phyloP scores from a whole-genome alignment of 106 monocot genomes.

The Chionographis japonica region DNA sequence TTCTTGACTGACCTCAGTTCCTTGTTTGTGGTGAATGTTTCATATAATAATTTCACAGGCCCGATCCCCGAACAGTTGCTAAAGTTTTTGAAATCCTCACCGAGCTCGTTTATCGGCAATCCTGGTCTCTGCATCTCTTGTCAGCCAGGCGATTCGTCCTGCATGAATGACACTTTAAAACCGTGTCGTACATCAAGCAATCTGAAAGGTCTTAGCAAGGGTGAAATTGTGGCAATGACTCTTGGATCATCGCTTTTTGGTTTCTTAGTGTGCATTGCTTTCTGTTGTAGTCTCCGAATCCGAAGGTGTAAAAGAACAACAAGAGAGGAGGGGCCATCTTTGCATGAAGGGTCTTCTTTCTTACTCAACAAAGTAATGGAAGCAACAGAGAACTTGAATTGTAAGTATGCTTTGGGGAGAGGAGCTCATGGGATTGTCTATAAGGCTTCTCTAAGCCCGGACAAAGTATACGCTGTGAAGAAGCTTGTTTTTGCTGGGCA shows the following conservation, averaged over 20 bases:
- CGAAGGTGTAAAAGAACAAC: slow-evolving; percentile 12
- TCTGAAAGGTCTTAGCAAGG: slow-evolving; percentile 17
- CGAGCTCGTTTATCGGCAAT: slow-evolving; percentile 68
- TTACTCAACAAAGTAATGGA: slow-evolving; percentile 67
- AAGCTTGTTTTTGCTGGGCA: slow-evolving; percentile 34
- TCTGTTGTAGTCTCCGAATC: slow-evolving; percentile 16
- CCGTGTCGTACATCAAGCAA: slow-evolving; percentile 26
- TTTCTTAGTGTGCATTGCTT: slow-evolving; percentile 31
- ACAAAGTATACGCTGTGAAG: slow-evolving; percentile 74
- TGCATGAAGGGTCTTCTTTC: slow-evolving; percentile 64
- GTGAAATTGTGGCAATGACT: slow-evolving; percentile 27
- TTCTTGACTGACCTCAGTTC: slow-evolving; percentile 32
- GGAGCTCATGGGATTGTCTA: slow-evolving; percentile 90
- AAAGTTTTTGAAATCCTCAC: slow-evolving; percentile 41
- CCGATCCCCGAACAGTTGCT: slow-evolving; percentile 41
- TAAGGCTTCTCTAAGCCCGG: slow-evolving; percentile 51
- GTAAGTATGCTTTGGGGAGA: slow-evolving; percentile 56
- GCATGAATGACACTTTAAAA: slow-evolving; percentile 22
- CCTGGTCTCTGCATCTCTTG: slow-evolving; percentile 60
- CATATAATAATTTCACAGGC: slow-evolving; percentile 67
- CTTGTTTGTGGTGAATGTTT: slow-evolving; percentile 54
- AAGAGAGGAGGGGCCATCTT: slow-evolving; percentile 10
- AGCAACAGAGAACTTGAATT: slow-evolving; percentile 75
- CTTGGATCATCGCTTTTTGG: slow-evolving; percentile 32
- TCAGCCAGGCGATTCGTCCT: slow-evolving; percentile 8